Percentiles rank a stretch among this genome's conserved stretches.
Conservation (phyloP, 1,284 basidiomycete species). For the Chondrostereum purpureum region DNA sequence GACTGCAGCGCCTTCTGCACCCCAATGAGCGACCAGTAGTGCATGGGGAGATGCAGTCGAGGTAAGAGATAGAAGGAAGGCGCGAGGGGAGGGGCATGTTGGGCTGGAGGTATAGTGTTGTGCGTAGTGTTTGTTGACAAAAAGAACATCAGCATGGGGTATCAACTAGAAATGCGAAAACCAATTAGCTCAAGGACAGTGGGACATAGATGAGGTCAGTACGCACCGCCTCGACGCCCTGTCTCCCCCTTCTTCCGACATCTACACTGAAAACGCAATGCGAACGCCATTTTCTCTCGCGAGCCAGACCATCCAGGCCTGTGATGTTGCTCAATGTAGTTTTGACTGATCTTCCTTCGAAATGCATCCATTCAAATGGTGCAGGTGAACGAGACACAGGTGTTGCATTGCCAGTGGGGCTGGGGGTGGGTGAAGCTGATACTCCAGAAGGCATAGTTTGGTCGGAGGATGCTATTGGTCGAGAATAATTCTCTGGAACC, state of each 20-base stretch:
- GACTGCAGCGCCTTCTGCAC: slow-evolving; percentile 66
- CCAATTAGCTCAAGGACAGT: slow-evolving; percentile 10
- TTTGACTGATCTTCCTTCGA: slow-evolving; percentile 69
- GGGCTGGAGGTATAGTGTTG: slow-evolving; percentile 44
- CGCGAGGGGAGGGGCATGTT: slow-evolving; percentile 58
- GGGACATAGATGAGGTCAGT: too few relatives aligned
- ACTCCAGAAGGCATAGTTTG: slow-evolving; percentile 29
- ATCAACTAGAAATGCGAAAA: slow-evolving; percentile 59
- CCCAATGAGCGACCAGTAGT: slow-evolving; percentile 73
- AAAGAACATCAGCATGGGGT: slow-evolving; percentile 71
- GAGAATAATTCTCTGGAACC: slow-evolving; percentile 66
- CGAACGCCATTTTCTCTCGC: slow-evolving; percentile 72
- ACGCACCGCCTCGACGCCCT: slow-evolving; percentile 76
- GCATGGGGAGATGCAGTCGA: slow-evolving; percentile 62
- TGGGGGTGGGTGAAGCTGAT: slow-evolving; percentile 26
- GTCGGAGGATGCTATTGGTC: slow-evolving; percentile 19
- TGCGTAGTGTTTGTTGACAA: slow-evolving; percentile 65
- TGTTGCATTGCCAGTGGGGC: slow-evolving; percentile 24
- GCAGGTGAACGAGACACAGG: slow-evolving; percentile 51
- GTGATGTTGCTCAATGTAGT: slow-evolving; percentile 70
- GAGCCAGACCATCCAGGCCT: slow-evolving; percentile 70
- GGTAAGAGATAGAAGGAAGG: slow-evolving; percentile 67
- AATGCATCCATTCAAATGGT: slow-evolving; percentile 79
- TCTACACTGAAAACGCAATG: slow-evolving; percentile 76
- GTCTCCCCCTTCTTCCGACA: slow-evolving; percentile 60